Conservation (phyloP, 2,329 filamentous ascomycete species). For the Pseudogymnoascus sp. region DNA sequence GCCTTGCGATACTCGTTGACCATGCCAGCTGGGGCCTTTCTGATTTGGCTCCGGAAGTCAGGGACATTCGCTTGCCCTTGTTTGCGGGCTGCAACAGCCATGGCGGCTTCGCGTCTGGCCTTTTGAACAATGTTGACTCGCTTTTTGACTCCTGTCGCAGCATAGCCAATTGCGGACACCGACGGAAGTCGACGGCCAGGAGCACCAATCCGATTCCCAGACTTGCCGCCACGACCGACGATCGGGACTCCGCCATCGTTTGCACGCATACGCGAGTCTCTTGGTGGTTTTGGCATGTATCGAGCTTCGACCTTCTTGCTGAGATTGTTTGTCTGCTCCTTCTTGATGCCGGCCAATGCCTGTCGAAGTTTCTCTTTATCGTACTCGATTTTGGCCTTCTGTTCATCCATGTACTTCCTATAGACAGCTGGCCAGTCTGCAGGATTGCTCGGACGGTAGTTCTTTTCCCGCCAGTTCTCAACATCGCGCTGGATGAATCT, state of each 20-base stretch:
- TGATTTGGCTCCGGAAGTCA: slow-evolving; percentile 31
- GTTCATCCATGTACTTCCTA: slow-evolving; percentile 55
- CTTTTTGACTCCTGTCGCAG: background rate
- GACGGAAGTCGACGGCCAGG: background rate
- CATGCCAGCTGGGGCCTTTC: slow-evolving; percentile 47
- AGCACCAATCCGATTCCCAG: slow-evolving; percentile 16
- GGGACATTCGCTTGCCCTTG: slow-evolving; percentile 14
- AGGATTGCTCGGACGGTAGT: slow-evolving; percentile 58
- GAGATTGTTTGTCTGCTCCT: slow-evolving; percentile 50
- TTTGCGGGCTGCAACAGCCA: slow-evolving; percentile 14
- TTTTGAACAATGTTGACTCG: slow-evolving; percentile 41
- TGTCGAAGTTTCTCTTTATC: slow-evolving; percentile 50
- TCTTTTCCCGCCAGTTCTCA: slow-evolving; percentile 52
- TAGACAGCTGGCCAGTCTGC: slow-evolving; percentile 75
- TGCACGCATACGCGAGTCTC: slow-evolving; percentile 31
- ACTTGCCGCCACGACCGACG: slow-evolving; percentile 34
- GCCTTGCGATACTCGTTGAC: slow-evolving; percentile 44
- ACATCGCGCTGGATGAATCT: slow-evolving; percentile 74
- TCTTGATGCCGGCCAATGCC: slow-evolving; percentile 48
- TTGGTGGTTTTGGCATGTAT: slow-evolving; percentile 37
- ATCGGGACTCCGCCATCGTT: slow-evolving; percentile 29
- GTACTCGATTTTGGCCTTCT: slow-evolving; percentile 47
- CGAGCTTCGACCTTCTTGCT: slow-evolving; percentile 49
- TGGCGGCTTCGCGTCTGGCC: slow-evolving; percentile 45
- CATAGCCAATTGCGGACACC: background rate